A percentile compares a stretch with the other conserved stretches of the same genome.
Evolutionary conservation across 257 asterid genomes (phyloP).

Genomic region (Rubia yunnanensis): DNA sequence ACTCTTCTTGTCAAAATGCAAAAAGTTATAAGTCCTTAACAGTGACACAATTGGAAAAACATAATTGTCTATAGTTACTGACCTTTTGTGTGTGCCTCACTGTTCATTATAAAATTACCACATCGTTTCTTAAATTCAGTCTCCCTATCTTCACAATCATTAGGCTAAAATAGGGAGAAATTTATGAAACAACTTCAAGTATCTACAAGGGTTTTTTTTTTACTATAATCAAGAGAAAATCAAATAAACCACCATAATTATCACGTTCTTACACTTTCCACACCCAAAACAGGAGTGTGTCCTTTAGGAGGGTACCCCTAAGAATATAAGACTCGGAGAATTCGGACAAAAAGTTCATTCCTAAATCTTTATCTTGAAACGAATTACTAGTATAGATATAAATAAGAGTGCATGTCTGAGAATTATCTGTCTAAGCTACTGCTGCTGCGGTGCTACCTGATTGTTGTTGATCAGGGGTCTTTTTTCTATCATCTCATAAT

Average conservation of each 20-base stretch:
- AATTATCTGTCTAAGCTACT: constrained; percentile 2
- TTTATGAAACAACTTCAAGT: neutral
- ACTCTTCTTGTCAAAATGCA: no score
- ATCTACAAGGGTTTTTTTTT: neutral
- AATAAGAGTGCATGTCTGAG: neutral
- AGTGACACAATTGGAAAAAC: no score
- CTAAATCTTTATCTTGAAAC: neutral
- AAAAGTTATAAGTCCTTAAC: no score
- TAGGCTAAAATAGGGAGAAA: neutral
- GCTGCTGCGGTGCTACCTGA: constrained; percentile 27
- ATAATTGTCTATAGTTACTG: no score
- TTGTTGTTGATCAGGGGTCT: constrained; percentile 37
- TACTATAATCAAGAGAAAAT: neutral
- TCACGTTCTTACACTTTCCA: neutral
- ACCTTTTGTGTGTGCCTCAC: no score
- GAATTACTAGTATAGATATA: neutral
- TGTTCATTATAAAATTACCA: no score
- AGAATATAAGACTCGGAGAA: neutral
- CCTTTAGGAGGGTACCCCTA: neutral
- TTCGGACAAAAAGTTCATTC: neutral
- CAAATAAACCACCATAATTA: neutral
- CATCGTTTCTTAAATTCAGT: no score
- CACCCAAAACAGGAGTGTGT: constrained; percentile 3
- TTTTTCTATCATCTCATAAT: constrained; percentile 63
- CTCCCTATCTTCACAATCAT: no score